Evolutionary conservation across 352 stramenopile genomes (phyloP).

Genomic region (Globisporangium acanthophoron): DNA sequence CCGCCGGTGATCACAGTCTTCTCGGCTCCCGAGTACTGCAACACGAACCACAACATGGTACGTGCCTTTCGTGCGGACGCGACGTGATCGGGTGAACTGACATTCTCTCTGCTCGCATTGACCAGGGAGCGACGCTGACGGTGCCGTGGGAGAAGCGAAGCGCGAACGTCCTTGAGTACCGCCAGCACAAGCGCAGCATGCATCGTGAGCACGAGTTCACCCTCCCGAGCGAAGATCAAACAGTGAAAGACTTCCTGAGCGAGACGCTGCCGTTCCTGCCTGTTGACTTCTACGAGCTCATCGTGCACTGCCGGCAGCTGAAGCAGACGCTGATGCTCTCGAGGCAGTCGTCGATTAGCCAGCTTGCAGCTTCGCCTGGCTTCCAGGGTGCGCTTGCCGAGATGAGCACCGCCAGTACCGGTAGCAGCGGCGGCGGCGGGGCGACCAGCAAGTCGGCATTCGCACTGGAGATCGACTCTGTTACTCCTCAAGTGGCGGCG

Average conservation of each 20-base stretch:
- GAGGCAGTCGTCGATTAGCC: slow-evolving; percentile 12
- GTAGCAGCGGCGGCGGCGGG: not conserved
- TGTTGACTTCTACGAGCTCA: slow-evolving; percentile 73
- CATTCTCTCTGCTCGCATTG: not conserved
- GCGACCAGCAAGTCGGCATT: not conserved
- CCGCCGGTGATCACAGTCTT: slow-evolving; percentile 76
- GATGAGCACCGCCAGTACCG: not conserved
- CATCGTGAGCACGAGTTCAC: slow-evolving; percentile 48
- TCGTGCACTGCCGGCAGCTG: slow-evolving; percentile 56
- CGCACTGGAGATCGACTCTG: slow-evolving; percentile 2
- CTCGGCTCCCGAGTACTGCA: slow-evolving; percentile 82
- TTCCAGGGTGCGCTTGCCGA: slow-evolving; percentile 1
- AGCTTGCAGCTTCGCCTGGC: not conserved
- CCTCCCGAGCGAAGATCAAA: slow-evolving; percentile 47
- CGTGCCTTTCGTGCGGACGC: not conserved
- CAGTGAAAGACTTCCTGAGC: slow-evolving; percentile 42
- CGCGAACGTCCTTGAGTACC: slow-evolving; percentile 37
- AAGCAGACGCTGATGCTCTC: slow-evolving; percentile 14
- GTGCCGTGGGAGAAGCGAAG: slow-evolving; percentile 42
- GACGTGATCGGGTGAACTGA: not conserved
- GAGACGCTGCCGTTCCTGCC: slow-evolving; percentile 69
- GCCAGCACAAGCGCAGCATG: slow-evolving; percentile 64
- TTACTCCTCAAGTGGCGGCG: not conserved
- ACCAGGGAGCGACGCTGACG: slow-evolving; percentile 54
- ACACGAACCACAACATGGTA: slow-evolving; percentile 73